Evolutionary conservation across 495 filamentous ascomycete genomes (phyloP).

Genomic region (Trichoderma reesei): DNA sequence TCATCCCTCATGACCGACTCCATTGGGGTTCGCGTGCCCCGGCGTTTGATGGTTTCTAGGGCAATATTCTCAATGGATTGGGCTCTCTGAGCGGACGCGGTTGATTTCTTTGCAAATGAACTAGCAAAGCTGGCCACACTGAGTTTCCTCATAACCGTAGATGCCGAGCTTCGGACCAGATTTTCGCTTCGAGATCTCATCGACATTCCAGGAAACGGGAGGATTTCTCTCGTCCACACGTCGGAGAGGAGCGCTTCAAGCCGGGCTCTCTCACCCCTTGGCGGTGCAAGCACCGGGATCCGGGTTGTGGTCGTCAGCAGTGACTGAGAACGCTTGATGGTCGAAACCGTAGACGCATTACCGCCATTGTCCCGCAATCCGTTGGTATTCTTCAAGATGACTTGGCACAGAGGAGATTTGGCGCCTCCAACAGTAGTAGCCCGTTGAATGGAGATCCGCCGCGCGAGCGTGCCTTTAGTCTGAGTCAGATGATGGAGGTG

Average conservation of each 20-base stretch:
- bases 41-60: not conserved
- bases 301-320: slow-evolving; percentile 51
- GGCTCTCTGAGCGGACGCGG: not conserved
- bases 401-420: slow-evolving; percentile 52
- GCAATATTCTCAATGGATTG: not conserved
- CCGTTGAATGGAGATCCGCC: slow-evolving; percentile 72
- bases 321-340: slow-evolving; percentile 62
- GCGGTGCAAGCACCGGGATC: slow-evolving; percentile 54
- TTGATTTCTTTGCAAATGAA: slow-evolving; percentile 52
- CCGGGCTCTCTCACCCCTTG: slow-evolving; percentile 64
- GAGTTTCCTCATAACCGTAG: slow-evolving; percentile 73
- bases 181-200: slow-evolving; percentile 51
- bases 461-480: slow-evolving; percentile 50
- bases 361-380: slow-evolving; percentile 46
- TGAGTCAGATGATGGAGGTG: slow-evolving; percentile 10
- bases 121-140: slow-evolving; percentile 61
- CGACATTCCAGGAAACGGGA: slow-evolving; percentile 83
- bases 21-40: not conserved
- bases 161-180: slow-evolving; percentile 57
- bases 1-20: not conserved
- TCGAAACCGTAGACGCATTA: slow-evolving; percentile 27
- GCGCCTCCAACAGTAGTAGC: slow-evolving; percentile 56
- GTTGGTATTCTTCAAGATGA: slow-evolving; percentile 86
- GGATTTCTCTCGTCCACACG: slow-evolving; percentile 73
- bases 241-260: slow-evolving; percentile 66